These are phyloP conservation scores for fission yeast (Schizosaccharomyces pombe) DNA, from an alignment of 805 yeast species.

Conservation along the genomic window ASM294v3 CU329670.1:846501-847000, in stretches of 20 bases:
- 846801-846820: slow-evolving; percentile 66
- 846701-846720: slow-evolving; percentile 78
- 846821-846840: slow-evolving; percentile 96
- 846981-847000: too few relatives aligned
- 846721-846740: slow-evolving; percentile 57
- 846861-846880: not conserved
- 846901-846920: too few relatives aligned
- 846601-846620: slow-evolving; percentile 84
- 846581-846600: slow-evolving; percentile 94
- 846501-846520: slow-evolving; percentile 11
- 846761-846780: slow-evolving; percentile 78
- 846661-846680: slow-evolving; percentile 88
- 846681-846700: slow-evolving; percentile 81
- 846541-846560: slow-evolving; percentile 49
- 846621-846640: slow-evolving; percentile 87
- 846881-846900: not conserved
- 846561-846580: slow-evolving; percentile 81
- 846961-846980: too few relatives aligned
- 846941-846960: too few relatives aligned
- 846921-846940: too few relatives aligned
- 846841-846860: slow-evolving; percentile 13
- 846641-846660: slow-evolving; percentile 92
- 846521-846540: slow-evolving; percentile 5
- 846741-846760: slow-evolving; percentile 77
- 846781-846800: slow-evolving; percentile 65